Evolutionary conservation across 441 rosid species (phyloP), one percentile per base, ranked within the genome.

Genomic region (Melastoma candidum): DNA sequence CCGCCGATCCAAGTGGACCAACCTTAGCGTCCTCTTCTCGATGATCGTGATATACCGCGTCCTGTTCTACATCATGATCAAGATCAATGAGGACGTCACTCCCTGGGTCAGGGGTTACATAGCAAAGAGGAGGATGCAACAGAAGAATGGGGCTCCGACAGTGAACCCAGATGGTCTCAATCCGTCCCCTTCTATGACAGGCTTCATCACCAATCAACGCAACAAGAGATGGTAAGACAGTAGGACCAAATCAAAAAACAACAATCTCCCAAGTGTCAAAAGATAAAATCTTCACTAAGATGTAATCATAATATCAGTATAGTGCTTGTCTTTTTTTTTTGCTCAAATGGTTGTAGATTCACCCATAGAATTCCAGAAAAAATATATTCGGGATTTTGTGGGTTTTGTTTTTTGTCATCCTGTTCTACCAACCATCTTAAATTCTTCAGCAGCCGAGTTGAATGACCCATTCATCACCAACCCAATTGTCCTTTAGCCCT

Each of bases 71-170:
- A 36, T 85, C 62, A 78, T 85, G 89, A 88, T 92, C 57, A 92
- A 92, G 84, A 77, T 85, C 53, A 92, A 77, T 45, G 98, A 92
- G 72, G 97, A 88, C 54, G 76, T 92, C 17, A 92, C 98, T 7
- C 98, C 97, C 11, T 92, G 98, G 96, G 58, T 92, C 41, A 68
- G 90, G 64, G 97, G 94, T 29, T 85, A 80, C 62, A 62, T 78
- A 24, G 98, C 98, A 51, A 74, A 89, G 60, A 77, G 94, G 69
- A 88, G 87, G 59, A 82, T 92, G 85, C 84, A 80, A 66, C 86
- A 74, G 63, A 85, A 80, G 74, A 85, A 78, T 67, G 95, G 86
- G 57, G 72, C 74, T 46, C 96, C 71, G 49, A 87, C 83, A 9
- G 84, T 88, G 53, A 86, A 89, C 10, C 95, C 96, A 1, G 81